Conservation (phyloP, 805 yeast species). For the Yamadazyma philogaea region DNA sequence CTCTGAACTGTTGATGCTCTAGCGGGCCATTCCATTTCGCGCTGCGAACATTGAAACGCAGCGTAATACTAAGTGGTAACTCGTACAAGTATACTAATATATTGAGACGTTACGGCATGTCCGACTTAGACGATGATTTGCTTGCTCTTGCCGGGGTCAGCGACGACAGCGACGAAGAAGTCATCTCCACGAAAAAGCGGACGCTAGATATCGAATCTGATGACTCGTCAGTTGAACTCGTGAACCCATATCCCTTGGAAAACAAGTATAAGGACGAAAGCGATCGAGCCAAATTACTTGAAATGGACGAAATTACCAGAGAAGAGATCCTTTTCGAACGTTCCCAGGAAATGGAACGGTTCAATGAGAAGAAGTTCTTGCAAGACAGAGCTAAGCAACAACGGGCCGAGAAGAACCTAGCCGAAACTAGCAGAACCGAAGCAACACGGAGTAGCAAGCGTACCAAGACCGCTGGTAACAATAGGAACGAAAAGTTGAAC, state of each 20-base stretch:
- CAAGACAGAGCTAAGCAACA: slow-evolving; percentile 75
- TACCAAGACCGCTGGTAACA: slow-evolving; percentile 25
- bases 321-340: slow-evolving; percentile 91
- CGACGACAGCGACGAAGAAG: slow-evolving; percentile 21
- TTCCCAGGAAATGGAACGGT: slow-evolving; percentile 86
- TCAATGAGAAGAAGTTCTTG: slow-evolving; percentile 76
- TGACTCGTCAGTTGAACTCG: slow-evolving; percentile 30
- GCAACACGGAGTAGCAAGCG: slow-evolving; percentile 37
- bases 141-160: slow-evolving; percentile 83
- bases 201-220: slow-evolving; percentile 17
- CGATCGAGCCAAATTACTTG: slow-evolving; percentile 63
- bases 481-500: slow-evolving; percentile 55
- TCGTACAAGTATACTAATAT: too few species aligned
- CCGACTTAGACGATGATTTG: slow-evolving; percentile 90
- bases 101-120: slow-evolving; percentile 44
- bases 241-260: slow-evolving; percentile 88
- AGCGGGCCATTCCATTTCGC: neutral
- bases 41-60: neutral
- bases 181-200: slow-evolving; percentile 25
- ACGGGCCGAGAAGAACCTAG: slow-evolving; percentile 16
- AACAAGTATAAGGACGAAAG: slow-evolving; percentile 83
- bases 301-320: slow-evolving; percentile 88
- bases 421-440: slow-evolving; percentile 8
- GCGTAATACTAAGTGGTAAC: neutral
- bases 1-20: too few species aligned